Evolutionary conservation across 2,329 filamentous ascomycete genomes (phyloP), one percentile per base, ranked within the genome.

Genomic region (Triangularia setosa): DNA sequence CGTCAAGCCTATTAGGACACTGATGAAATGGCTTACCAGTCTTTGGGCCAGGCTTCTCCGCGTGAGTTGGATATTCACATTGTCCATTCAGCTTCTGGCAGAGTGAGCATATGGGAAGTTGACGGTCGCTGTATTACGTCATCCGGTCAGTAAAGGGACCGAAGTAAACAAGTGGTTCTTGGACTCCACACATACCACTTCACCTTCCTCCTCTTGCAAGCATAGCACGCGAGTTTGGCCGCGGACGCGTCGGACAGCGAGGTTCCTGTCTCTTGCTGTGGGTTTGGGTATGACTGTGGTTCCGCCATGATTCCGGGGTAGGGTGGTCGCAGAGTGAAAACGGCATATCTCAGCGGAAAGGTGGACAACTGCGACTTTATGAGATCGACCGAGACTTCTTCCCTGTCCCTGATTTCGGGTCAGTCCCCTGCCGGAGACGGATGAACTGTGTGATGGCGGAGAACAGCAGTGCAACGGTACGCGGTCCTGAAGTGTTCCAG

Each of bases 41-140:
- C 63, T 74, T 74, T n/a, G 73, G 73, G 0, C 73, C 73, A 1
- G 73, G 73, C 60, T 73, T 74, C 58, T 67, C 58, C 3, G 72
- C 64, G 7, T 67, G 67, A 5, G 66, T 61, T 4, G 73, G 73
- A 61, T 74, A 74, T 27, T 67, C 65, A 64, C 73, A 74, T 16
- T 27, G 30, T 35, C 67, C 63, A 4, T 56, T 58, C 21, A 69
- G 63, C 54, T 72, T 68, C 18, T 62, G 58, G 64, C 73, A 75
- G 58, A 71, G 69, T 4, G 61, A 61, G 44, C 69, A 70, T 5
- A 62, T 33, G 33, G 70, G 70, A 9, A 68, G 64, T 27, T 64
- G 55, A n/a, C 69, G 70, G 61, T 69, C 65, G 63, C 70, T 71
- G n/a, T 7, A 6, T 48, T 48, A 48, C 40, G 40, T 48, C 40